A percentile compares a stretch with the other conserved stretches of the same genome.
Conservation (phyloP, 2,329 filamentous ascomycete species). For the Bimuria novae-zelandiae region DNA sequence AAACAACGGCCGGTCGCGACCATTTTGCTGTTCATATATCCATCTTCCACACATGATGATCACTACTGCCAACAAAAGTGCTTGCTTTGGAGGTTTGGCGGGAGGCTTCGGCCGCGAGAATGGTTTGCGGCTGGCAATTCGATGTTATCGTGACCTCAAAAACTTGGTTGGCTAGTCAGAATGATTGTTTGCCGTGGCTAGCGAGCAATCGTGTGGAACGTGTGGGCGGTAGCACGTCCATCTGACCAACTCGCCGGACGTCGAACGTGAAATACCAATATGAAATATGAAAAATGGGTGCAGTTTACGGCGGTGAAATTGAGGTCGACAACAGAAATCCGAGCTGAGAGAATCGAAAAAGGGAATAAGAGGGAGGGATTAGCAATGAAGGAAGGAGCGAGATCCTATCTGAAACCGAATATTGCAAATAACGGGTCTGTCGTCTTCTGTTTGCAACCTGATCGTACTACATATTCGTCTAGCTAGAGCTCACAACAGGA, state of each 20-base stretch:
- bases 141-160: not conserved
- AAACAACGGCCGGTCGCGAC: not conserved
- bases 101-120: not conserved
- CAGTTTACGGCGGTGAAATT: too few relatives aligned
- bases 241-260: not conserved
- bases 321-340: not conserved
- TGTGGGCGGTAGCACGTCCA: not conserved
- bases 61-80: not conserved
- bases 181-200: not conserved
- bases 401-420: not conserved
- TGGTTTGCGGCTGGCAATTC: slow-evolving; percentile 1
- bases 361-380: not conserved
- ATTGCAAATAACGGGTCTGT: not conserved
- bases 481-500: too few relatives aligned
- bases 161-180: not conserved
- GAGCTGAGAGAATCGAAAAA: not conserved
- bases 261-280: not conserved
- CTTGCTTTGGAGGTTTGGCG: not conserved
- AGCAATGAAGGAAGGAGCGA: not conserved
- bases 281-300: too few relatives aligned
- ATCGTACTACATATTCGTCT: too few relatives aligned
- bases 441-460: too few relatives aligned
- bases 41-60: not conserved
- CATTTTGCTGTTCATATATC: not conserved
- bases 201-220: slow-evolving; percentile 1